phyloP scores from a whole-genome alignment of 495 filamentous ascomycete genomes.

The Choiromyces venosus region DNA sequence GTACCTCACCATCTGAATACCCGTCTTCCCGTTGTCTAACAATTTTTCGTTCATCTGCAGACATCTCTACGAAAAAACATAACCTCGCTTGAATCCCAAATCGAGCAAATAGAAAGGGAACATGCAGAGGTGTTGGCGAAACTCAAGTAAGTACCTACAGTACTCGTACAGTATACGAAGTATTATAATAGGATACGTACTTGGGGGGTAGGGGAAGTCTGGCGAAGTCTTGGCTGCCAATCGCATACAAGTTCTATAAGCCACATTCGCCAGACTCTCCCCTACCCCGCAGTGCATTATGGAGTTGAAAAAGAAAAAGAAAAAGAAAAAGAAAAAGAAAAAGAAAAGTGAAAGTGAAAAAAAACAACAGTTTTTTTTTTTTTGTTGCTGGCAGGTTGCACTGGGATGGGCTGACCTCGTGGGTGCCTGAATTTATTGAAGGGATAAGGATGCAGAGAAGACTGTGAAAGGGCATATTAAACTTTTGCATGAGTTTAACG shows the following conservation, averaged over 20 bases:
- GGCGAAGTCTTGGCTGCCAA: too few relatives aligned
- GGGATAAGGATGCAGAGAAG: conserved; percentile 17
- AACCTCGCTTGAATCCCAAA: not conserved
- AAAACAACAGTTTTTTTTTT: not conserved
- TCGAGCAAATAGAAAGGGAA: not conserved
- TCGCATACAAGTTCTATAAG: too few relatives aligned
- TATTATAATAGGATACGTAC: too few relatives aligned
- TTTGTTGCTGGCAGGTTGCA: too few relatives aligned
- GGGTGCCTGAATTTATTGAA: not conserved
- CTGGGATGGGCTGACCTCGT: not conserved
- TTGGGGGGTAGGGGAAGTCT: too few relatives aligned
- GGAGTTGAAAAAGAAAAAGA: not conserved
- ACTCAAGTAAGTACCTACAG: not conserved
- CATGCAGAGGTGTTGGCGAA: not conserved
- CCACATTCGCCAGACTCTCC: too few relatives aligned
- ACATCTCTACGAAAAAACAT: not conserved
- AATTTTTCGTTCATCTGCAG: not conserved
- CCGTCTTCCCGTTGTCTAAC: not conserved
- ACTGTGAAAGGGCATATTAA: conserved; percentile 39
- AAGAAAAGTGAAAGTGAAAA: not conserved
- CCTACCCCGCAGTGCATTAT: not conserved
- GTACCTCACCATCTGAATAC: not conserved
- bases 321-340: not conserved
- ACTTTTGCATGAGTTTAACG: conserved; percentile 40
- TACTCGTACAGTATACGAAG: too few relatives aligned